These are phyloP conservation scores for Botrytis fabae DNA, from an alignment of 2,329 filamentous ascomycete species.

Conservation along the genomic window DNA sequence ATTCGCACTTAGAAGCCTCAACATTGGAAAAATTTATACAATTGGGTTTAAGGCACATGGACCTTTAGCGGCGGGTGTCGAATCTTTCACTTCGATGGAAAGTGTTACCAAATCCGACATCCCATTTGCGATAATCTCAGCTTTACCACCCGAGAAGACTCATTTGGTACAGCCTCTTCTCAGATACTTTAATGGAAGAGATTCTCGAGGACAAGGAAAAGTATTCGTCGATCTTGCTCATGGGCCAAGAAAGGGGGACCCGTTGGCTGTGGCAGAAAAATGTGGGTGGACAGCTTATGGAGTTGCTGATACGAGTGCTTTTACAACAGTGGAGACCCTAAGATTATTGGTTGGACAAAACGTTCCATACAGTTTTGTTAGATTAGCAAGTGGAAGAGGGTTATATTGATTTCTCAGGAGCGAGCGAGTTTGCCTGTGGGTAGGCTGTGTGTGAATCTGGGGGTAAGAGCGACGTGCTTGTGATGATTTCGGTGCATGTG, in stretches of 20 bases:
- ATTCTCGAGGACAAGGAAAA: conserved; percentile 48
- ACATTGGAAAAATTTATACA: conserved; percentile 77
- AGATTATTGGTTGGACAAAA: conserved; percentile 80
- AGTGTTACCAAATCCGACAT: conserved; percentile 77
- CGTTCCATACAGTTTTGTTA: conserved; percentile 83
- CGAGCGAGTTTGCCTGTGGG: background rate
- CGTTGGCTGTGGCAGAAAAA: conserved; percentile 67
- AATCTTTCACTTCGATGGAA: conserved; percentile 68
- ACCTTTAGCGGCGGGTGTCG: conserved; percentile 63
- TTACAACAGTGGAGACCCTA: conserved; percentile 80
- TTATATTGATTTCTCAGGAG: conserved; percentile 43
- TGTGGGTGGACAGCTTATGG: conserved; percentile 80
- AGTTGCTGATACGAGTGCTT: conserved; percentile 76
- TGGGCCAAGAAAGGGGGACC: conserved; percentile 64
- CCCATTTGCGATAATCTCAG: conserved; percentile 80
- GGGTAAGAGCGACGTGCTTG: background rate
- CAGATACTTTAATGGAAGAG: conserved; percentile 57
- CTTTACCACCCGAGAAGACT: conserved; percentile 75
- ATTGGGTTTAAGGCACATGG: conserved; percentile 72
- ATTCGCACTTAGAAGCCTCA: conserved; percentile 74
- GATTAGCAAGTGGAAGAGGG: conserved; percentile 64
- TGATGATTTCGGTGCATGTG: background rate
- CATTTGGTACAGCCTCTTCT: conserved; percentile 76
- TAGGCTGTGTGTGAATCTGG: background rate
- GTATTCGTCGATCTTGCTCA: conserved; percentile 79